Evolutionary conservation across 2,329 filamentous ascomycete genomes (phyloP), one percentile per base, ranked within the genome.

Genomic region (Dothideomycetidae sp.): DNA sequence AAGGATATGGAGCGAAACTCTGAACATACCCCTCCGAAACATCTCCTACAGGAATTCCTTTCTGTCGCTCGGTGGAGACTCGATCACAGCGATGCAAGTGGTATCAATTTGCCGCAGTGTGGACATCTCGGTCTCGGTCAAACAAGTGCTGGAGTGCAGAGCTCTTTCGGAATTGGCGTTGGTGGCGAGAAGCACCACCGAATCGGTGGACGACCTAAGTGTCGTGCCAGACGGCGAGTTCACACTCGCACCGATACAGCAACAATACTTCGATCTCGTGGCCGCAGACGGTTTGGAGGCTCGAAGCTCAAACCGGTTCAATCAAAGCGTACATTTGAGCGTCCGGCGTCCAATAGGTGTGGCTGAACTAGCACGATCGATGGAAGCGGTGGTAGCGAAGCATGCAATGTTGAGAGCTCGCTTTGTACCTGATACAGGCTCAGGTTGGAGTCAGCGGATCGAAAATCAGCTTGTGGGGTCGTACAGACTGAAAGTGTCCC

Each of bases 51-150:
- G 71, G 9, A 66, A 74, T 46, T 71, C 67, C 53, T 75, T 76
- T 54, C 74, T 76, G 60, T 62, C 63, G 3, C 61, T 73, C 0
- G 71, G 72, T 1, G 72, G 72, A 13, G 71, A 75, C 52, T 75
- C 71, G 0, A 69, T 75, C 15, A 55, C 63, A 1, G 71, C 71
- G 2, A 78, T 77, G 70, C 72, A 70, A 49, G 55, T 77, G 1
- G 72, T 75, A 1, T 62, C 68, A 3, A 7, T 4, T 10, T 10
- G n/a, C 5, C 10, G 31, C 5, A 15, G 18, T 7, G 5, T 5
- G 15, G 10, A n/a, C 4, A 7, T 14, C 14, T 4, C 9, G n/a
- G 7, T 33, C 7, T 14, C 31, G 4, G 15, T 33, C 9, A 33
- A 33, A 17, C 12, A 33, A 7, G 31, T 33, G 7, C 9, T 33